Base-by-base conservation (phyloP, 1,284 basidiomycete genomes). In the Tremellales sp. region DNA sequence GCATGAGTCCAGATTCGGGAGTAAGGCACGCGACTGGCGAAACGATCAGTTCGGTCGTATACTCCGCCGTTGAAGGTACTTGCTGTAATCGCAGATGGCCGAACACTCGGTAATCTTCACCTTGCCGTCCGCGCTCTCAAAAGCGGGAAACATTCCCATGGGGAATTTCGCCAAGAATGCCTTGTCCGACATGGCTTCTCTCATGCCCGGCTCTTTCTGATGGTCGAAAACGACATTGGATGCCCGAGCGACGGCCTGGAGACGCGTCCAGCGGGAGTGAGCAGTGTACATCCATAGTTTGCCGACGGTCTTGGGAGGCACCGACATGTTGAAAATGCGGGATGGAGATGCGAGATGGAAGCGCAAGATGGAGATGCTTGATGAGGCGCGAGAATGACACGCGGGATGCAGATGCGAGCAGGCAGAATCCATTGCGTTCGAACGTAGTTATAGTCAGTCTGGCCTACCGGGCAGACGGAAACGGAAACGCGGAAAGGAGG, bases 161-260 rank as follows among this genome's bases (percentile, higher is more conserved):
- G 40, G 40, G 40, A 41, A 41, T 16, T 41, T 41, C 10, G 21
- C 16, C 25, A 41, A 16, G 40, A 41, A 41, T 7, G 26, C 40
- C 6, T 22, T 22, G 40, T 41, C 40, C 13, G 22, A 28, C 25
- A 41, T 41, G 24, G 37, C 37, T 25, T 21, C 25, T 14, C 18
- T 18, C 7, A 39, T 24, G 7, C 18, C 24, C n/a, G n/a, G 25
- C 19, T 39, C 37, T 24, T n/a, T 5, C 24, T 28, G 10, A 18
- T 28, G 40, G 14, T 41, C 40, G 16, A 28, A 41, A 9, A 28
- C 21, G 25, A 41, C 40, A 31, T 16, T 16, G 5, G 40, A 22
- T 13, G 27, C 40, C 4, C 16, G 24, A 5, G 40, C 40, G 5
- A 41, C 21, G 16, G 40, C 40, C 27, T 41, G 25, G 16, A 41